These are phyloP conservation scores for Microdochium nivale DNA, from an alignment of 2,329 filamentous ascomycete species.

Conservation along the genomic window DNA sequence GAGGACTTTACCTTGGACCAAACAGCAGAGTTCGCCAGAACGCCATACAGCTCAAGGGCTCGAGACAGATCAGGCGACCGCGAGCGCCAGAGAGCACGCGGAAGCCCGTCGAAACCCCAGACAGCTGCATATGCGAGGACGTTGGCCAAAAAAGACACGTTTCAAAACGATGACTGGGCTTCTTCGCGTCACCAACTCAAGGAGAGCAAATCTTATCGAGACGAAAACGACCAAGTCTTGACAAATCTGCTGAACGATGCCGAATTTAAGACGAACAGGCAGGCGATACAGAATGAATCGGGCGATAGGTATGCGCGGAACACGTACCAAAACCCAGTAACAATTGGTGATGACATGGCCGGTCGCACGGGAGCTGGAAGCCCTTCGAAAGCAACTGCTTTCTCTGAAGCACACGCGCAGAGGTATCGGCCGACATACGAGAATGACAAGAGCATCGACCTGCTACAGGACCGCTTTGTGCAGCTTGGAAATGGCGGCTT, in stretches of 20 bases:
- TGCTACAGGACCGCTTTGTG: conserved; percentile 35
- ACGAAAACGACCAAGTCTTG: neutral
- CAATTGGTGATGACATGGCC: neutral
- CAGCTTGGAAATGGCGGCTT: conserved; percentile 28
- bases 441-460: conserved; percentile 31
- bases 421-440: conserved; percentile 10
- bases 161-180: neutral
- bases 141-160: neutral
- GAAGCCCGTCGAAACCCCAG: neutral
- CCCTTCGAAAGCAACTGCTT: neutral
- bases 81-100: neutral
- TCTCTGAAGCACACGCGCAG: conserved; percentile 13
- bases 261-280: neutral
- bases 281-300: neutral
- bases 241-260: neutral
- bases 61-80: neutral
- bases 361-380: neutral
- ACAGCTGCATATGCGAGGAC: neutral
- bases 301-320: neutral
- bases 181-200: too few species aligned
- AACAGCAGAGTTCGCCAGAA: neutral
- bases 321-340: neutral
- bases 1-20: neutral
- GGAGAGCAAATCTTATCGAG: neutral
- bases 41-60: neutral